A percentile compares a stretch with the other conserved stretches of the same genome.
Conservation (phyloP, 495 filamentous ascomycete genomes). For the Aspergillus leporis region DNA sequence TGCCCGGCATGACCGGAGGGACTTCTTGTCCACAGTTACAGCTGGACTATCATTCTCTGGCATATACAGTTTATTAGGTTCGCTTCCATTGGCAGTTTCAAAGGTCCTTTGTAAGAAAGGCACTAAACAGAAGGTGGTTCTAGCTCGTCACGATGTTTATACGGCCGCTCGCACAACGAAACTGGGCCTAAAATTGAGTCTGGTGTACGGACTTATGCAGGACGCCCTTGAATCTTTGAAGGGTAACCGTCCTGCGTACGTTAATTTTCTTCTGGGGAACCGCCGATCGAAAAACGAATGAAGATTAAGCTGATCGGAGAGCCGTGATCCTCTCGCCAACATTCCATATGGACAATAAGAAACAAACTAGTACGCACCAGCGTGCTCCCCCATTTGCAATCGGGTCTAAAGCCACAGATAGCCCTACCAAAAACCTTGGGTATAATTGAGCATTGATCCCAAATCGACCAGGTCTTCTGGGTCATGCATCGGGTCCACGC, state of each 20-base stretch:
- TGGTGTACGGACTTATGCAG: conserved; percentile 78
- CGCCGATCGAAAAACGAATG: conserved; percentile 23
- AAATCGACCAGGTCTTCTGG: not conserved
- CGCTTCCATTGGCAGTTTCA: conserved; percentile 25
- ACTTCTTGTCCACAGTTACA: conserved; percentile 73
- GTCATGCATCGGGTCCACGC: not conserved
- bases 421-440: not conserved
- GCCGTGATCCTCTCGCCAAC: not conserved
- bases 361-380: not conserved
- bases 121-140: conserved; percentile 17
- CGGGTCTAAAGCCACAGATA: not conserved
- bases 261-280: conserved; percentile 62
- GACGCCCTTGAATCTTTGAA: conserved; percentile 63
- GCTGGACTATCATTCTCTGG: conserved; percentile 82
- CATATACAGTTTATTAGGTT: conserved; percentile 84
- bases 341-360: not conserved
- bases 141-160: conserved; percentile 78
- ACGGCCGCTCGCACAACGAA: conserved; percentile 84
- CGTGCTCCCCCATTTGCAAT: not conserved
- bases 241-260: conserved; percentile 69
- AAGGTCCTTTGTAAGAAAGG: conserved; percentile 4
- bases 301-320: conserved; percentile 1
- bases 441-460: not conserved
- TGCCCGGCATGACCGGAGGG: conserved; percentile 62
- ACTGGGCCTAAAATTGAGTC: conserved; percentile 72